Evolutionary conservation across 2,329 filamentous ascomycete genomes (phyloP).

Genomic region (Cytospora schulzeri): DNA sequence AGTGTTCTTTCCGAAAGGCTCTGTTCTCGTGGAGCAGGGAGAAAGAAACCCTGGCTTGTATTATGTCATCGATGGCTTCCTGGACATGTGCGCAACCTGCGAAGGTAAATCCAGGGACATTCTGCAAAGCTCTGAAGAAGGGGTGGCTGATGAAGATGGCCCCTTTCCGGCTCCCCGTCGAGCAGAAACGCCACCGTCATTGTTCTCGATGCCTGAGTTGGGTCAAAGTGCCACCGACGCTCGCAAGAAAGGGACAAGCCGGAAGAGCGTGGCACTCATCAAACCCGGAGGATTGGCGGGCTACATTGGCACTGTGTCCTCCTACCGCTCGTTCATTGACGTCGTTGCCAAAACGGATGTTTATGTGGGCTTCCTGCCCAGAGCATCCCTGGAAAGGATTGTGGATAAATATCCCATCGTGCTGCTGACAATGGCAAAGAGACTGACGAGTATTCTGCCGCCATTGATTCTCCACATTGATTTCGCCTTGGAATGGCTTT

Average conservation of each 20-base stretch:
- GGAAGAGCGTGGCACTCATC: constrained; percentile 81
- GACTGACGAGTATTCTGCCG: constrained; percentile 85
- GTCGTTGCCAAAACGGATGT: constrained; percentile 98
- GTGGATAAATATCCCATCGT: constrained; percentile 92
- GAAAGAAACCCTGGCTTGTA: constrained; percentile 96
- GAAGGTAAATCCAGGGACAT: constrained; percentile 55
- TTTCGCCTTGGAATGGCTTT: constrained; percentile 97
- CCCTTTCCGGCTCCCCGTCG: constrained; percentile 26
- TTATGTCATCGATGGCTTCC: constrained; percentile 95
- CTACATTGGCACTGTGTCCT: constrained; percentile 92
- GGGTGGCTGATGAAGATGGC: constrained; percentile 40
- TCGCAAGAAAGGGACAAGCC: constrained; percentile 49
- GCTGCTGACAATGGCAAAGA: constrained; percentile 92
- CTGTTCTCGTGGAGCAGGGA: constrained; percentile 92
- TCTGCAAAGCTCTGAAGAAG: constrained; percentile 39
- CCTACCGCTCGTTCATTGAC: constrained; percentile 93
- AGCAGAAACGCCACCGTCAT: constrained; percentile 26
- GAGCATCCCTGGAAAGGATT: constrained; percentile 83
- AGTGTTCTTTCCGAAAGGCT: constrained; percentile 93
- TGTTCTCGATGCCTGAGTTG: constrained; percentile 34
- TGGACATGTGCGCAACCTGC: constrained; percentile 86
- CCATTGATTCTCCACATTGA: constrained; percentile 93
- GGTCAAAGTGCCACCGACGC: constrained; percentile 37
- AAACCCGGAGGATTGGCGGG: constrained; percentile 94
- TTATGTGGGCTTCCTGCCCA: constrained; percentile 92